Percentiles rank a stretch among this genome's conserved stretches.
Evolutionary conservation across 257 asterid species (phyloP).

Genomic region (Craterostigma plantagineum): DNA sequence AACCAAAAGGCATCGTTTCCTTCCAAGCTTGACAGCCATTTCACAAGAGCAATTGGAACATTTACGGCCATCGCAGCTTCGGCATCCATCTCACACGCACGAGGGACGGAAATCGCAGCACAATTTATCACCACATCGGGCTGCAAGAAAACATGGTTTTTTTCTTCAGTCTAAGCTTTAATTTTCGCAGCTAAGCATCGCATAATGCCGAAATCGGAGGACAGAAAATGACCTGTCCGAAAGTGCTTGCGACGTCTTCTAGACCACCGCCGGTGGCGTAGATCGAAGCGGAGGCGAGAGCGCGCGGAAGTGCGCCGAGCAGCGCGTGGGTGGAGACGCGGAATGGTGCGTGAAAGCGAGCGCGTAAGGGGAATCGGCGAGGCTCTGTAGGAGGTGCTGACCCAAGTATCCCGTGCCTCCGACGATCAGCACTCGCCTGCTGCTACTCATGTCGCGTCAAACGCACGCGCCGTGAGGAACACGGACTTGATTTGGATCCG

Average conservation of each 20-base stretch:
- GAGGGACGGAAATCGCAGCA: constrained; percentile 88
- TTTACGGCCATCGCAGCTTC: constrained; percentile 65
- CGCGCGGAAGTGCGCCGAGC: constrained; percentile 41
- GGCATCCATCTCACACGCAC: constrained; percentile 75
- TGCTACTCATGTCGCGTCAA: constrained; percentile 12
- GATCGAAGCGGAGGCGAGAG: constrained; percentile 44
- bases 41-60: constrained; percentile 64
- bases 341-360: constrained; percentile 56
- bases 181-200: too few relatives aligned
- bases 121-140: constrained; percentile 91
- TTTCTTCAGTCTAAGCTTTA: too few relatives aligned
- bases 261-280: constrained; percentile 49
- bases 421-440: constrained; percentile 44
- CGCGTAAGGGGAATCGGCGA: constrained; percentile 15
- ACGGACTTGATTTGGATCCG: neutral
- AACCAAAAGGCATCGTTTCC: constrained; percentile 32
- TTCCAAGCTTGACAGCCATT: constrained; percentile 58
- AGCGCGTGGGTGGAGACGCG: constrained; percentile 46
- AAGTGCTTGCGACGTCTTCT: constrained; percentile 25
- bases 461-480: too few relatives aligned
- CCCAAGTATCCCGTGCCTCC: constrained; percentile 98
- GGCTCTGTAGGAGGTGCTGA: constrained; percentile 60
- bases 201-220: too few relatives aligned
- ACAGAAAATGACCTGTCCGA: constrained; percentile 48
- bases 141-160: constrained; percentile 25